A percentile compares a stretch with the other conserved stretches of the same genome.
Evolutionary conservation across 495 filamentous ascomycete species (phyloP).

Genomic region (Acidiella bohemica): DNA sequence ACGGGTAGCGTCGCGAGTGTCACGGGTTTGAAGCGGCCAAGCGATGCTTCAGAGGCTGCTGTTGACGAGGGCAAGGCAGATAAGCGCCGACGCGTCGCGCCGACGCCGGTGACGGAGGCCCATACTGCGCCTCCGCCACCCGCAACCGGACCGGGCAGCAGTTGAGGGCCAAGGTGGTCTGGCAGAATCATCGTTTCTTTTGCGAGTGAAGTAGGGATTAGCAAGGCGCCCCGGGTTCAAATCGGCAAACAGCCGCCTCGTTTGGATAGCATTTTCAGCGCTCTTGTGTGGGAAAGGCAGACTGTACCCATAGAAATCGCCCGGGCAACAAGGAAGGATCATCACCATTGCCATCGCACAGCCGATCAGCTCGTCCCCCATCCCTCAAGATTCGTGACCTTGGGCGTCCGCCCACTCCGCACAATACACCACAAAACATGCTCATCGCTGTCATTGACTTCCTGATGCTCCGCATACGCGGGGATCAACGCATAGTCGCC

Average conservation of each 20-base stretch:
- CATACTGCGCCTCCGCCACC: no score
- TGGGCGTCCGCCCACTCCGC: conserved; percentile 41
- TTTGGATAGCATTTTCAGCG: no score
- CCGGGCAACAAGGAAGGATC: no score
- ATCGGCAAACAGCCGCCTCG: no score
- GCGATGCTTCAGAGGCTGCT: conserved; percentile 6
- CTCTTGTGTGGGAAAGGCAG: no score
- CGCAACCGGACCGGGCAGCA: no score
- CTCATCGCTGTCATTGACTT: conserved; percentile 47
- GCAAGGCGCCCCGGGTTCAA: no score
- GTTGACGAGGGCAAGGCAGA: conserved; percentile 19
- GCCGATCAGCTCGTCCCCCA: conserved; percentile 37
- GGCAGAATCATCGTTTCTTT: no score
- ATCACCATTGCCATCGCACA: no score
- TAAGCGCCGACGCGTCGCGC: conserved; percentile 29
- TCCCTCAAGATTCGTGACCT: conserved; percentile 43
- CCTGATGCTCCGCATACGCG: conserved; percentile 51
- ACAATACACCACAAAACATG: conserved; percentile 48
- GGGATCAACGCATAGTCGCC: conserved; percentile 56
- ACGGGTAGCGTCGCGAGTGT: conserved; percentile 17
- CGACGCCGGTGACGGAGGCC: conserved; percentile 26
- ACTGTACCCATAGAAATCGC: no score
- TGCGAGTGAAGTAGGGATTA: no score
- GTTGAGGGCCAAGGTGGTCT: no score
- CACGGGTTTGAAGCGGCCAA: conserved; percentile 18